phyloP scores from a whole-genome alignment of 768 basidiomycete genomes.

The Boletus sp. region DNA sequence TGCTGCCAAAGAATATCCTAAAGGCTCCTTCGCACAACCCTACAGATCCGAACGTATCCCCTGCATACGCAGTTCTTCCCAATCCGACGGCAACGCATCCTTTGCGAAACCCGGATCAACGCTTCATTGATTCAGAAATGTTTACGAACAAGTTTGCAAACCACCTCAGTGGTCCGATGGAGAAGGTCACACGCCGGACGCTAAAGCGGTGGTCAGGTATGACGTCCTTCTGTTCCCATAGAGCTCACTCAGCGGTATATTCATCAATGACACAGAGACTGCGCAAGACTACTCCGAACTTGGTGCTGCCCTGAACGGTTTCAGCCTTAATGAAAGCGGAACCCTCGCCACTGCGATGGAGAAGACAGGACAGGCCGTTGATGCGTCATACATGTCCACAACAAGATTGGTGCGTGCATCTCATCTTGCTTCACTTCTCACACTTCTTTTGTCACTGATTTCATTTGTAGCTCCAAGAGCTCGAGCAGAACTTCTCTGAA shows the following conservation, averaged over 20 bases:
- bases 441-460: conserved; percentile 5
- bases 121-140: conserved; percentile 92
- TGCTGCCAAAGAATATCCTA: conserved; percentile 92
- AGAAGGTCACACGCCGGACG: conserved; percentile 89
- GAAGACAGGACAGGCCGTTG: conserved; percentile 95
- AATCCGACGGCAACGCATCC: conserved; percentile 88
- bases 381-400: conserved; percentile 91
- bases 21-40: conserved; percentile 96
- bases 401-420: conserved; percentile 68
- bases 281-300: conserved; percentile 88
- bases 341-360: conserved; percentile 82
- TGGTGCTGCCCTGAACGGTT: conserved; percentile 89
- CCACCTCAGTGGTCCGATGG: conserved; percentile 90
- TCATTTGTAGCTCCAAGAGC: conserved; percentile 72
- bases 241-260: conserved; percentile 2
- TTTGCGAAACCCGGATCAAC: conserved; percentile 88
- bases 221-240: conserved; percentile 21
- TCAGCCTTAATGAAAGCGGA: conserved; percentile 82
- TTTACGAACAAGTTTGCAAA: conserved; percentile 96
- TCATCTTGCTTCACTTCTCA: conserved; percentile 1
- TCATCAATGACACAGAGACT: conserved; percentile 48
- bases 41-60: conserved; percentile 68
- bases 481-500: conserved; percentile 94
- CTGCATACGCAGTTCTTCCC: conserved; percentile 82
- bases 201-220: conserved; percentile 94